Evolutionary conservation across 116 monocot genomes (phyloP), one percentile per base, ranked within the genome.

Genomic region (Dioscorea cayenensis): DNA sequence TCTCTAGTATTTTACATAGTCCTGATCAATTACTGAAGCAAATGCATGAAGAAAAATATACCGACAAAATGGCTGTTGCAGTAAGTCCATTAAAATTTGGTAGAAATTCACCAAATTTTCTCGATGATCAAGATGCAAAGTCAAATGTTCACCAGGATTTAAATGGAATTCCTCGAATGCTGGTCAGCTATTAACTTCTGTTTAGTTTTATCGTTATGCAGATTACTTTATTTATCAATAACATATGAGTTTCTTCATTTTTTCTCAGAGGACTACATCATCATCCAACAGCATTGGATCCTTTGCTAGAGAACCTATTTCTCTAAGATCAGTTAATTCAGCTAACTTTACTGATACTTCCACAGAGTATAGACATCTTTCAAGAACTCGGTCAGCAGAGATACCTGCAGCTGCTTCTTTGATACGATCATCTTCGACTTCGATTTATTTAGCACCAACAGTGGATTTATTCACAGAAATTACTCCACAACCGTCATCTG

Each of bases 251-350:
- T 50, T 51, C 65, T 52, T 32, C 0, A 4, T 32, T 32, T 32
- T 25, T 59, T 13, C 69, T 36, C 81, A 99, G 99, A 87, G 82
- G 80, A 83, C 80, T 64, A 65, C 78, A 75, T 97, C 90, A 48
- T 82, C 90, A 48, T 82, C 85, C 32, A 83, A 85, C 67, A 89
- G 87, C 70, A 84, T 85, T 82, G 91, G 87, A 75, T 84, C 84
- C 38, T 76, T 76, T 55, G 55, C 16, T 55, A 55, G 55, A 59
- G 81, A 77, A 60, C 77, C 88, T 21, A 5, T 60, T 13, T 71
- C 81, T 69, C 14, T 71, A 23, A 87, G 67, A 72, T 84, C 95
- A 71, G 71, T 67, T 61, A 81, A 80, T 66, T 89, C 85, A 37
- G 66, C 68, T 48, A 82, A 74, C 64, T 64, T 83, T 65, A 29